Conservation (phyloP, 2,329 filamentous ascomycete species). For the Exophiala aquamarina region DNA sequence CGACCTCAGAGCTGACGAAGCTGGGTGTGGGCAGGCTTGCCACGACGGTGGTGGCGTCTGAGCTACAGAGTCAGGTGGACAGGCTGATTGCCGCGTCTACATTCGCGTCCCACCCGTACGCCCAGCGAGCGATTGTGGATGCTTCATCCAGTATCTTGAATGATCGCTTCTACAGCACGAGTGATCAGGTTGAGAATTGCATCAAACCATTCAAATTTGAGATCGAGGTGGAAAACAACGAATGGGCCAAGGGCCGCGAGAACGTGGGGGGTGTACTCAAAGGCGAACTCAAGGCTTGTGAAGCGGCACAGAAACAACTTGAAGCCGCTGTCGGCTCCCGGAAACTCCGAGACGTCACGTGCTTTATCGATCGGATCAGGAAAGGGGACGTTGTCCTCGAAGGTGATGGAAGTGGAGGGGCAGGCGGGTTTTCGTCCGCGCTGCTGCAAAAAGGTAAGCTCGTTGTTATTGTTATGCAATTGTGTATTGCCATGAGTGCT, state of each 20-base stretch:
- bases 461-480: too few relatives aligned
- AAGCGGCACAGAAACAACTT: conserved; percentile 71
- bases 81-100: conserved; percentile 75
- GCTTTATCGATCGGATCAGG: conserved; percentile 85
- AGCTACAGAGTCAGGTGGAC: conserved; percentile 84
- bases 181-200: conserved; percentile 96
- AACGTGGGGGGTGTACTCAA: conserved; percentile 81
- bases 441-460: conserved; percentile 75
- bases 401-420: conserved; percentile 78
- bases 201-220: conserved; percentile 99
- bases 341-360: conserved; percentile 85
- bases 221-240: conserved; percentile 87
- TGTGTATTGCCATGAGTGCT: too few relatives aligned
- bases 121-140: conserved; percentile 87
- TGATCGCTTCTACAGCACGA: conserved; percentile 94
- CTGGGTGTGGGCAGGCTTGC: conserved; percentile 89
- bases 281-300: conserved; percentile 80
- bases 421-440: conserved; percentile 88
- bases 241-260: conserved; percentile 83
- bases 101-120: conserved; percentile 87
- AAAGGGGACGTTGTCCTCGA: conserved; percentile 83
- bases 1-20: conserved; percentile 85
- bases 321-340: conserved; percentile 76
- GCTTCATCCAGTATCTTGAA: conserved; percentile 87
- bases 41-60: conserved; percentile 83